Base-by-base conservation (phyloP, 345 rosid genomes). In the Euphorbia pulcherrima region DNA sequence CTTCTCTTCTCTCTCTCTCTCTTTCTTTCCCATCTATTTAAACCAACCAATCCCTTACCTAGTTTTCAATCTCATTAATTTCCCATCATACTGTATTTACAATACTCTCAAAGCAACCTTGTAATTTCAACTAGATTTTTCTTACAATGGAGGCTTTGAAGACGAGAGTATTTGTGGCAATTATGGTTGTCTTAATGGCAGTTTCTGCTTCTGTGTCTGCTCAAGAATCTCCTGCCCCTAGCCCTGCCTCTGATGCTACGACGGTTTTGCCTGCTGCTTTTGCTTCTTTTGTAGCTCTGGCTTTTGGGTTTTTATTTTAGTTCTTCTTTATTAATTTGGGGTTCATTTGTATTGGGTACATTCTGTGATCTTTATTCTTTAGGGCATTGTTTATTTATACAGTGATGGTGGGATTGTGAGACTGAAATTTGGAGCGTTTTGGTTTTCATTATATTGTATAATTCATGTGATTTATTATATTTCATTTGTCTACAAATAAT, bases 271-370 rank as follows among this genome's bases (percentile, higher is more conserved):
- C 78, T 2, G 39, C 76, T 27, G 37, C 62, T 26, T 21, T 78
- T 52, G 78, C 76, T 20, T 78, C 78, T 18, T 53, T 78, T 52
- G 76, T 26, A 9, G 82, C 76, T 59, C 60, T 78, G 26, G 75
- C 71, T 8, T 68, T 67, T 67, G 78, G 76, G 18, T 52, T 74
- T 12, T 21, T 78, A 3, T 52, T 52, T 57, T 74, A 62, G 63
- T n/a, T n/a, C n/a, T n/a, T n/a, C n/a, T 13, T 51, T 10, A 27
- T 26, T 28, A 8, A 18, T 65, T 65, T 24, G 13, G 26, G 9
- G 16, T 52, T n/a, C n/a, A n/a, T n/a, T n/a, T n/a, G n/a, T n/a
- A n/a, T n/a, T n/a, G n/a, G n/a, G n/a, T n/a, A n/a, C n/a, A 28
- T 47, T 24, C n/a, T 39, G 44, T 39, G 6, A 16, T 39, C 54